Conservation (phyloP, 805 yeast genomes). For the Pichia kluyveri region DNA sequence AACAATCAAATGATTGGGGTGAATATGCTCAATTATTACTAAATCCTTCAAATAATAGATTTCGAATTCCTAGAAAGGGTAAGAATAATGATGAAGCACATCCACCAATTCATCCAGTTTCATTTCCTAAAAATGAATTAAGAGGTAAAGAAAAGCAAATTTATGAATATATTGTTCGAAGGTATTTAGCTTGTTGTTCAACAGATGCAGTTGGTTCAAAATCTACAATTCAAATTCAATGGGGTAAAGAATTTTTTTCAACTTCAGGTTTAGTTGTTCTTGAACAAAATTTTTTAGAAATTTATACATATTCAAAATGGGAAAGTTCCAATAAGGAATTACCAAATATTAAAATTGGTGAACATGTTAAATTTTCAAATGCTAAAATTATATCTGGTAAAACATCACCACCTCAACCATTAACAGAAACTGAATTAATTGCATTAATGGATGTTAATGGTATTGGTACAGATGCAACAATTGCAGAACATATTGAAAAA, state of each 20-base stretch:
- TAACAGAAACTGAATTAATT: constrained; percentile 90
- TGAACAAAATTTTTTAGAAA: constrained; percentile 70
- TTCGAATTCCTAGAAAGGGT: constrained; percentile 69
- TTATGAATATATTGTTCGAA: constrained; percentile 77
- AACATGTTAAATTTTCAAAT: constrained; percentile 42
- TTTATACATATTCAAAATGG: constrained; percentile 79
- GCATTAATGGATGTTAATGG: constrained; percentile 95
- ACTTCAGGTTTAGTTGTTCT: constrained; percentile 69
- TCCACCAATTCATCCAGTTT: constrained; percentile 89
- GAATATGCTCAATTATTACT: constrained; percentile 44
- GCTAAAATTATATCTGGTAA: constrained; percentile 63
- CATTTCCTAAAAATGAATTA: constrained; percentile 18
- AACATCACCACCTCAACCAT: constrained; percentile 70
- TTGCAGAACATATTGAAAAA: constrained; percentile 93
- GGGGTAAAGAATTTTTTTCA: constrained; percentile 71
- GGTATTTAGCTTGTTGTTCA: constrained; percentile 88
- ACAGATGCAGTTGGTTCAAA: constrained; percentile 76
- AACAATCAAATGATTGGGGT: constrained; percentile 57
- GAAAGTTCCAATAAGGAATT: constrained; percentile 44
- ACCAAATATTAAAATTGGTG: constrained; percentile 55
- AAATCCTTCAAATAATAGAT: constrained; percentile 31
- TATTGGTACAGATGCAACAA: constrained; percentile 98
- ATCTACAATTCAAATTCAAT: constrained; percentile 52
- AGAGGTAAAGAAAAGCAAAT: constrained; percentile 52
- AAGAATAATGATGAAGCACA: constrained; percentile 89